Percentiles rank a stretch among this genome's conserved stretches.
Conservation (phyloP, 2,329 filamentous ascomycete genomes). For the Fonsecaea erecta region DNA sequence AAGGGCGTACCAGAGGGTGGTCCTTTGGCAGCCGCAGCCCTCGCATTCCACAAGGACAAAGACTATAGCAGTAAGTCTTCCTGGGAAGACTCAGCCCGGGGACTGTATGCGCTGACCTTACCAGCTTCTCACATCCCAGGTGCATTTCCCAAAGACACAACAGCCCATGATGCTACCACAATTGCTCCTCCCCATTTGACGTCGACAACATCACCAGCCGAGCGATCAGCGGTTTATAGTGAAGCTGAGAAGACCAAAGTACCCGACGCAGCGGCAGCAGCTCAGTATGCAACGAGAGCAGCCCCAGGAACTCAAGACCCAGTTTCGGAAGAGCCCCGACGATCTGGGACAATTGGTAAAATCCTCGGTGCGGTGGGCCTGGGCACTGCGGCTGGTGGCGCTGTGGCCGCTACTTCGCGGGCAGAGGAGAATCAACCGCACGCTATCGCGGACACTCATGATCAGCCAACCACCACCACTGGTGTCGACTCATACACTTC, state of each 20-base stretch:
- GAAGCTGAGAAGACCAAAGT: constrained; percentile 12
- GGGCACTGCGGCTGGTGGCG: constrained; percentile 27
- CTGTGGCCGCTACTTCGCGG: constrained; percentile 14
- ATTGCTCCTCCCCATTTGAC: constrained; percentile 20
- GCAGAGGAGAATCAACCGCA: constrained; percentile 14
- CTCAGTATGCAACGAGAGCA: constrained; percentile 14
- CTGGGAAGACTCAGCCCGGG: not conserved
- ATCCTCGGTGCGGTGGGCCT: constrained; percentile 36
- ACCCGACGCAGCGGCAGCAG: constrained; percentile 2
- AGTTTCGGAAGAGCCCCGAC: constrained; percentile 5
- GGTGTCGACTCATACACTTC: constrained; percentile 31
- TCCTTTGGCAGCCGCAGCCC: constrained; percentile 24
- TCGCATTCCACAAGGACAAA: constrained; percentile 26
- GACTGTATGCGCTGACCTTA: not conserved
- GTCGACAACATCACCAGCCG: constrained; percentile 16
- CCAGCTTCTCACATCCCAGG: constrained; percentile 33
- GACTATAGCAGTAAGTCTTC: constrained; percentile 26
- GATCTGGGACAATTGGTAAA: constrained; percentile 26
- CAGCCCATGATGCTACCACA: constrained; percentile 16
- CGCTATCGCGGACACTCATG: constrained; percentile 15
- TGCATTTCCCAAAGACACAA: constrained; percentile 26
- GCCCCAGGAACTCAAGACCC: constrained; percentile 1
- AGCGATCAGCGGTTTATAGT: constrained; percentile 16
- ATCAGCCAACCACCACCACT: constrained; percentile 30
- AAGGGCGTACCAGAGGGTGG: constrained; percentile 26